Percentiles rank a stretch among this genome's conserved stretches.
These are phyloP conservation scores for Bassia scoparia DNA, from an alignment of 148 eudicot species.

Conservation along the genomic window DNA sequence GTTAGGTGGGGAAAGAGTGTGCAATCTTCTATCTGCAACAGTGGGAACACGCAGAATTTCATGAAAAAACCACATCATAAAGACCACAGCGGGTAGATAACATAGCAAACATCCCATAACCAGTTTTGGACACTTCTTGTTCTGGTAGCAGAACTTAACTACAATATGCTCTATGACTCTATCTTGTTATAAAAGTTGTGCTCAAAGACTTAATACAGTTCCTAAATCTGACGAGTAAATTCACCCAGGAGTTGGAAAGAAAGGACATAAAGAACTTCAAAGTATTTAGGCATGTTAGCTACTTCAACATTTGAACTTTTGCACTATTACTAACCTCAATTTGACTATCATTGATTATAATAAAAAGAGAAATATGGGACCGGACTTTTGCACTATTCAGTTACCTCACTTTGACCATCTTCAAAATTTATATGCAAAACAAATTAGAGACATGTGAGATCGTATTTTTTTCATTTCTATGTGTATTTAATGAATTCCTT, in stretches of 20 bases:
- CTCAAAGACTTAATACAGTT: neutral
- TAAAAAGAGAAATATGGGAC: too few relatives aligned
- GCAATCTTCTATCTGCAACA: constrained; percentile 26
- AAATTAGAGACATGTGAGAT: too few relatives aligned
- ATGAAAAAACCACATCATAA: neutral
- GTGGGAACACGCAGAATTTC: neutral
- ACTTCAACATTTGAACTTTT: neutral
- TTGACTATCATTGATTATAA: too few relatives aligned
- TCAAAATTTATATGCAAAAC: too few relatives aligned
- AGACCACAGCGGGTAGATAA: neutral
- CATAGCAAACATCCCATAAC: neutral
- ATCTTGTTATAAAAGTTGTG: neutral
- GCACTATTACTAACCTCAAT: too few relatives aligned
- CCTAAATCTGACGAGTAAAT: neutral
- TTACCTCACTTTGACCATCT: too few relatives aligned
- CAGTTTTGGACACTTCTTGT: neutral
- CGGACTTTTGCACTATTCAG: too few relatives aligned
- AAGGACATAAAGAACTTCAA: neutral
- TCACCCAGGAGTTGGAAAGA: neutral
- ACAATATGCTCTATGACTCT: too few relatives aligned
- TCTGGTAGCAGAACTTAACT: neutral
- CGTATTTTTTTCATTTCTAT: too few relatives aligned
- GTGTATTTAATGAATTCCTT: too few relatives aligned
- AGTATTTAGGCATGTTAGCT: neutral
- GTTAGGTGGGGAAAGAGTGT: constrained; percentile 34